Conservation (phyloP, 2,329 filamentous ascomycete genomes). For the Penicillium psychrosexuale region DNA sequence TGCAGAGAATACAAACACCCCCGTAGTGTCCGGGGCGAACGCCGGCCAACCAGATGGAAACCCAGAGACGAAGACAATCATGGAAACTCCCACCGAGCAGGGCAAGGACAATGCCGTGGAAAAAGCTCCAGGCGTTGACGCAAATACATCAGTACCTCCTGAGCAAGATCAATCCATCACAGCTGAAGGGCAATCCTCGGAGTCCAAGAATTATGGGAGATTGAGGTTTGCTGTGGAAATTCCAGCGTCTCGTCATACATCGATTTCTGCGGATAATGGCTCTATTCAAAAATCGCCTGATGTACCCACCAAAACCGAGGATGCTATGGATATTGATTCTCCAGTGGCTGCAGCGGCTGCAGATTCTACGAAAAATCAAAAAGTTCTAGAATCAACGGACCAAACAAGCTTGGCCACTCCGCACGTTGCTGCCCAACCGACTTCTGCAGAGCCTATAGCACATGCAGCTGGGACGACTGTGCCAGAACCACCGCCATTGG, state of each 20-base stretch:
- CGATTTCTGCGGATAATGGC: not conserved
- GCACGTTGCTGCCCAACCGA: not conserved
- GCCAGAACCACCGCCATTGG: not conserved
- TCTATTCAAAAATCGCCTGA: not conserved
- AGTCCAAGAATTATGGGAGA: not conserved
- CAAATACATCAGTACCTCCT: not conserved
- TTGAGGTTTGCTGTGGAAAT: slow-evolving; percentile 4
- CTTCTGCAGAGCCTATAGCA: not conserved
- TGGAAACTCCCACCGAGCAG: not conserved
- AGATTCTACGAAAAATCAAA: not conserved
- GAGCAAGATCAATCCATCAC: not conserved
- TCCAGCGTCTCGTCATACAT: not conserved
- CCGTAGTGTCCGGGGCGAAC: not conserved
- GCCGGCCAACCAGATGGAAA: not conserved
- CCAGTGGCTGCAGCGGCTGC: slow-evolving; percentile 1
- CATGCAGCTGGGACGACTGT: not conserved
- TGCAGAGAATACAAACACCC: not conserved
- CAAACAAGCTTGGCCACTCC: not conserved
- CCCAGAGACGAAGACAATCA: not conserved
- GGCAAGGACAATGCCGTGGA: not conserved
- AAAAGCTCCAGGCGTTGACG: not conserved
- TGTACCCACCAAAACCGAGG: not conserved
- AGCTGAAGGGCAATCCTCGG: not conserved
- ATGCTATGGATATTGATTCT: slow-evolving; percentile 21
- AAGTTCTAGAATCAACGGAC: not conserved